These are phyloP conservation scores for Rosa persica DNA, from an alignment of 306 rosid species.

Conservation along the genomic window DNA sequence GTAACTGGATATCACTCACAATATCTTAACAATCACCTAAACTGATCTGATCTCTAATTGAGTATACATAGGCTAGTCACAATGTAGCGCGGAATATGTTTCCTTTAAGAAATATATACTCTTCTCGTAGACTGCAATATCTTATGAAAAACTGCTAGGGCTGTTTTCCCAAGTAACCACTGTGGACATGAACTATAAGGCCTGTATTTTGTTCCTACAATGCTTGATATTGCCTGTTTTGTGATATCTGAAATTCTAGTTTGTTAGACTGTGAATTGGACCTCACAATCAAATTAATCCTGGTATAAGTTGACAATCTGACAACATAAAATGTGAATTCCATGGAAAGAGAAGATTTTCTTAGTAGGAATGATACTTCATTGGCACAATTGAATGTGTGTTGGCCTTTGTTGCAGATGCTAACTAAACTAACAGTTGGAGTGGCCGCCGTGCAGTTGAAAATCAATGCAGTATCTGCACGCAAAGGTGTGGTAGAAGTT, in stretches of 20 bases:
- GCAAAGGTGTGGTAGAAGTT: neutral
- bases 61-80: neutral
- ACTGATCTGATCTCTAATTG: neutral
- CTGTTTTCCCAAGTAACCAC: neutral
- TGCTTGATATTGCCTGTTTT: neutral
- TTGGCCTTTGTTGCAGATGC: constrained; percentile 21
- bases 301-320: neutral
- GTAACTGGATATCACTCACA: neutral
- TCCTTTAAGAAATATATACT: neutral
- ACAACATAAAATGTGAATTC: neutral
- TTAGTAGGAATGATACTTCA: neutral
- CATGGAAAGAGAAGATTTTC: neutral
- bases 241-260: neutral
- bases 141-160: neutral
- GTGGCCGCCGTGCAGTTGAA: neutral
- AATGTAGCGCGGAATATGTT: neutral
- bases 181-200: neutral
- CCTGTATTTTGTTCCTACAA: neutral
- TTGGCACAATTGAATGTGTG: neutral
- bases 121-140: neutral
- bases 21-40: neutral
- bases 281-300: neutral
- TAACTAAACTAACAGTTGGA: neutral
- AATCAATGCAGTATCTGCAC: constrained; percentile 1
- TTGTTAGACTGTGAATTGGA: neutral